Conservation (phyloP, 441 rosid species). For the Pelargonium fulgidum region DNA sequence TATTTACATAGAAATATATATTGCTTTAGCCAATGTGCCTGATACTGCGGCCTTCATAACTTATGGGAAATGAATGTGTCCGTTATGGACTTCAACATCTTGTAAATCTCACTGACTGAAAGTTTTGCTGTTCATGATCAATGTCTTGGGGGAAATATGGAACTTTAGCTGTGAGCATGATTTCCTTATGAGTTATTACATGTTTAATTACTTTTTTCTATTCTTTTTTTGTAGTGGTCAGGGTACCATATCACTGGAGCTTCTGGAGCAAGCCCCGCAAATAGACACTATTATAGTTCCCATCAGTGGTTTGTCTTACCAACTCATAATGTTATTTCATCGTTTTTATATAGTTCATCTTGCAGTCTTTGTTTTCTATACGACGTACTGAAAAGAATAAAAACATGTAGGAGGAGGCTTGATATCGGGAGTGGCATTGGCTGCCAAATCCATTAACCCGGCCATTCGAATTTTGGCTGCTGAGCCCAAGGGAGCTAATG, state of each 20-base stretch:
- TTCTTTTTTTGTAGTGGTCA: slow-evolving; percentile 58
- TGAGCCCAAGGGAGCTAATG: slow-evolving; percentile 84
- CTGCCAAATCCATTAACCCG: slow-evolving; percentile 83
- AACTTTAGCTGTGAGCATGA: neutral
- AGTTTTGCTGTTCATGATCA: neutral
- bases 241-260: slow-evolving; percentile 75
- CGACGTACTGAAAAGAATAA: no score
- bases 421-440: slow-evolving; percentile 85
- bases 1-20: no score
- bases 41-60: no score
- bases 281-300: slow-evolving; percentile 72
- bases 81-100: neutral
- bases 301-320: slow-evolving; percentile 52
- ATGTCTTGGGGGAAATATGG: neutral
- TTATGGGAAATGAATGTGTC: no score
- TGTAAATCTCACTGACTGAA: neutral
- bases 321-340: slow-evolving; percentile 9
- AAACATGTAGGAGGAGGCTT: slow-evolving; percentile 59
- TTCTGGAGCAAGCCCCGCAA: slow-evolving; percentile 62
- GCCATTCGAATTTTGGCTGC: slow-evolving; percentile 69
- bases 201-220: no score
- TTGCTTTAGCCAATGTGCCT: no score
- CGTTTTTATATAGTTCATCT: neutral
- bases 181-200: neutral
- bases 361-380: no score